Conservation (phyloP, 2,329 filamentous ascomycete genomes). For the Leptographium galeiforme region DNA sequence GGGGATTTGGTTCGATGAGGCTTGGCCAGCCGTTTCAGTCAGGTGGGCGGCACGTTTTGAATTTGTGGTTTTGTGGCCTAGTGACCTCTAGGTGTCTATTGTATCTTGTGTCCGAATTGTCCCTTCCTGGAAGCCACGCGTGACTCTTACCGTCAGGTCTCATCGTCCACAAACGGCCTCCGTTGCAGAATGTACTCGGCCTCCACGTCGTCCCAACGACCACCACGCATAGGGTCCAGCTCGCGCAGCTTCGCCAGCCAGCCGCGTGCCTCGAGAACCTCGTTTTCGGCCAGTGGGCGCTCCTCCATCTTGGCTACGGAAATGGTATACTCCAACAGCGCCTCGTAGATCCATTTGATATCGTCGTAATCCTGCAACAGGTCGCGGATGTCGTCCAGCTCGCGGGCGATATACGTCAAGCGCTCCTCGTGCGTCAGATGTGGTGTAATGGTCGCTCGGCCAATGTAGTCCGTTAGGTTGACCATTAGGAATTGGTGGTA, state of each 20-base stretch:
- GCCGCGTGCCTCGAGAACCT: conserved; percentile 29
- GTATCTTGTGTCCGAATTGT: background rate
- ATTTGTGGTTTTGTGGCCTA: background rate
- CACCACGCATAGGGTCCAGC: conserved; percentile 60
- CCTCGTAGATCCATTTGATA: conserved; percentile 79
- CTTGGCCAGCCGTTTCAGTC: background rate
- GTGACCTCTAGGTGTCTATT: background rate
- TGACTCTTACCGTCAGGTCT: background rate
- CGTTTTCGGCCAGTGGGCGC: conserved; percentile 23
- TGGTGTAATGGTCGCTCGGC: conserved; percentile 47
- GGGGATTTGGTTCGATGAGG: background rate
- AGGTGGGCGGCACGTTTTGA: background rate
- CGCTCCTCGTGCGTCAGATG: conserved; percentile 49
- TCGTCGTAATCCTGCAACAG: conserved; percentile 44
- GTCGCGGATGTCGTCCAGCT: conserved; percentile 62
- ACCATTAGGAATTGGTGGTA: conserved; percentile 84
- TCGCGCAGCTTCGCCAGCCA: conserved; percentile 55
- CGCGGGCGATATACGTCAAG: conserved; percentile 49
- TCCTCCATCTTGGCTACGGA: conserved; percentile 40
- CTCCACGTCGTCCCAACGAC: conserved; percentile 64
- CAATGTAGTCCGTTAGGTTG: conserved; percentile 41
- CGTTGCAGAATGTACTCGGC: conserved; percentile 15
- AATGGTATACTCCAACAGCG: conserved; percentile 61
- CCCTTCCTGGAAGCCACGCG: background rate
- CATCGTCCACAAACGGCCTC: background rate